Evolutionary conservation across 2,329 filamentous ascomycete species (phyloP).

Genomic region (Fusarium metavorans): DNA sequence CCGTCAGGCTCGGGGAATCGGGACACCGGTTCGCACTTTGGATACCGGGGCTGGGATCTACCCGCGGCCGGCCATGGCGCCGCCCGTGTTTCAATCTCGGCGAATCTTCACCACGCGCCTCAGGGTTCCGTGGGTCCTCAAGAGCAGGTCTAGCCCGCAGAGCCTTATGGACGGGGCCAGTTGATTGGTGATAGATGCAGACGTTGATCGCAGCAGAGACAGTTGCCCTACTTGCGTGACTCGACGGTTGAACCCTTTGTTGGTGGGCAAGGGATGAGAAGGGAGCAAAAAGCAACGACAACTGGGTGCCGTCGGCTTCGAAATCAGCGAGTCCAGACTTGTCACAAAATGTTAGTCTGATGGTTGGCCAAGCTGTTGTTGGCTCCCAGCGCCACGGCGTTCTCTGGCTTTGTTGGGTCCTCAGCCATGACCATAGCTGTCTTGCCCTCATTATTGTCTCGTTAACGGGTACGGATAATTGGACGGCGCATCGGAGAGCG

Average conservation of each 20-base stretch:
- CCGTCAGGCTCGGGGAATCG: background rate
- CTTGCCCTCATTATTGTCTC: conserved; percentile 21
- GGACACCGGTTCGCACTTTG: background rate
- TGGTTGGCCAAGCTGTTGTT: conserved; percentile 1
- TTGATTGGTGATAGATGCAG: background rate
- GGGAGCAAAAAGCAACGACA: conserved; percentile 9
- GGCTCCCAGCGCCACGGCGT: conserved; percentile 19
- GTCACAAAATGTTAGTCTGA: conserved; percentile 7
- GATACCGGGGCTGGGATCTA: conserved; percentile 7
- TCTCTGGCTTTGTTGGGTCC: conserved; percentile 21
- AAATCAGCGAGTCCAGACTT: background rate
- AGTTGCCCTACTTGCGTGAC: background rate
- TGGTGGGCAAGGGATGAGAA: background rate
- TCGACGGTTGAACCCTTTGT: background rate
- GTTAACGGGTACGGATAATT: background rate
- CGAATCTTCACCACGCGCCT: conserved; percentile 4
- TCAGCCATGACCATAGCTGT: background rate
- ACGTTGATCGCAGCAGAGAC: background rate
- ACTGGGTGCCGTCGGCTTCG: background rate
- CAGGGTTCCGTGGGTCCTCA: background rate
- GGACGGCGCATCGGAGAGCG: background rate
- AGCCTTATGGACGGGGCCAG: background rate
- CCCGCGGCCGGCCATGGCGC: conserved; percentile 3
- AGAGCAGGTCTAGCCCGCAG: background rate
- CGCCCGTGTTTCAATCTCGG: conserved; percentile 8